Evolutionary conservation across 192 early-diverging fungal species (phyloP).

Genomic region (Spizellomyces sp.): DNA sequence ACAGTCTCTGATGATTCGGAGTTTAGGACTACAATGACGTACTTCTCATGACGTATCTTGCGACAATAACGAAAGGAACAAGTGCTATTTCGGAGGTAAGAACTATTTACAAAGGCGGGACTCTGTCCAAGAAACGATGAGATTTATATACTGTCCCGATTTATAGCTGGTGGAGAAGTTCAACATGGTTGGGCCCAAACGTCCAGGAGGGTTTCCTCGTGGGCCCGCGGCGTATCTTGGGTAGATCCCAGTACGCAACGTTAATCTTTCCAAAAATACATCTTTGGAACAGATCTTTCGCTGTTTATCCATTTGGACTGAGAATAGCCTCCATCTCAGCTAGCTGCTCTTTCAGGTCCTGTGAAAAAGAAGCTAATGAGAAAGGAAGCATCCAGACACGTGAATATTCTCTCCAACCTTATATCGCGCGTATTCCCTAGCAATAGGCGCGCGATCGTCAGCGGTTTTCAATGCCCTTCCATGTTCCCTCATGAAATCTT

Average conservation of each 20-base stretch:
- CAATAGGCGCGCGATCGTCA: slow-evolving; percentile 44
- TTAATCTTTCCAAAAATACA: too few species aligned
- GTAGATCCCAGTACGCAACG: neutral
- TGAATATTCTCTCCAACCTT: slow-evolving; percentile 36
- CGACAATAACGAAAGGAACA: slow-evolving; percentile 76
- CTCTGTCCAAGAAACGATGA: neutral
- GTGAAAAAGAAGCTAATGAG: neutral
- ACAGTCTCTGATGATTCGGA: neutral
- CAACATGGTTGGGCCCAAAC: slow-evolving; percentile 42
- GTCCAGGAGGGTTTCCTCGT: slow-evolving; percentile 1
- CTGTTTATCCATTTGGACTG: too few species aligned
- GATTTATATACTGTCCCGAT: neutral
- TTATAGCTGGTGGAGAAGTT: slow-evolving; percentile 52
- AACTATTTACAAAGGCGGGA: neutral
- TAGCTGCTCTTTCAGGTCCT: neutral
- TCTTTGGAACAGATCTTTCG: too few species aligned
- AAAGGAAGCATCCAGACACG: neutral
- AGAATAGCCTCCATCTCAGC: neutral
- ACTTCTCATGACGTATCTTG: slow-evolving; percentile 72
- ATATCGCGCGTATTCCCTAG: slow-evolving; percentile 46
- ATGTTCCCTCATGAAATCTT: slow-evolving; percentile 43
- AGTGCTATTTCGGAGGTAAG: slow-evolving; percentile 66
- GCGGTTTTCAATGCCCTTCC: slow-evolving; percentile 42
- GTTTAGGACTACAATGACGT: slow-evolving; percentile 82
- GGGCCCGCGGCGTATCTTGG: slow-evolving; percentile 1